phyloP scores from a whole-genome alignment of 108 stramenopile genomes.

The Skeletonema costatum region DNA sequence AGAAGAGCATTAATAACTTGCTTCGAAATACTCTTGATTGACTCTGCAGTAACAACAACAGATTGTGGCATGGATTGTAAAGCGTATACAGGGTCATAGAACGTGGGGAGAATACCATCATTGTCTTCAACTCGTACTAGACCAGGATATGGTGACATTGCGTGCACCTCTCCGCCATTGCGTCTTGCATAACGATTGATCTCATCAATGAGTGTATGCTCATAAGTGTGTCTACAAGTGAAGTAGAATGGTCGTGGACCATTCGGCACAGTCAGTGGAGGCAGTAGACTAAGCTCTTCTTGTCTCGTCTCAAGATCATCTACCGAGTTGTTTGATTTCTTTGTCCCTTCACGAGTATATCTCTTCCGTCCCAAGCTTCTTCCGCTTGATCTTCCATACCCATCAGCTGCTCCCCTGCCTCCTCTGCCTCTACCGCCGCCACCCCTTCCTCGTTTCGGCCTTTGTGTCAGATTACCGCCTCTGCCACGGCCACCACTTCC shows the following conservation, averaged over 20 bases:
- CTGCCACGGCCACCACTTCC: too few relatives aligned
- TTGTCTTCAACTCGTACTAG: constrained; percentile 33
- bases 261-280: constrained; percentile 28
- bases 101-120: not conserved
- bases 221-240: constrained; percentile 64
- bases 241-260: constrained; percentile 48
- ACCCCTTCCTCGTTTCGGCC: not conserved
- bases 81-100: constrained; percentile 54
- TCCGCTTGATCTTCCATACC: not conserved
- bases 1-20: constrained; percentile 22
- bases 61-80: constrained; percentile 49
- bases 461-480: too few relatives aligned
- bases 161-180: not conserved
- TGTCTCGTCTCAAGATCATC: not conserved
- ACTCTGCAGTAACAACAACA: constrained; percentile 44
- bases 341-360: constrained; percentile 19
- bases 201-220: constrained; percentile 54
- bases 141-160: constrained; percentile 55
- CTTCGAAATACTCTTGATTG: constrained; percentile 60
- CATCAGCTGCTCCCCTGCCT: not conserved
- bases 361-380: constrained; percentile 1
- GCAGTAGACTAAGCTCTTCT: constrained; percentile 23
- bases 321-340: not conserved
- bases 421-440: not conserved
- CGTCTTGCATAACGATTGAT: constrained; percentile 7